Base-by-base conservation (phyloP, 257 asterid genomes). In the Paraleonurus japonicus region DNA sequence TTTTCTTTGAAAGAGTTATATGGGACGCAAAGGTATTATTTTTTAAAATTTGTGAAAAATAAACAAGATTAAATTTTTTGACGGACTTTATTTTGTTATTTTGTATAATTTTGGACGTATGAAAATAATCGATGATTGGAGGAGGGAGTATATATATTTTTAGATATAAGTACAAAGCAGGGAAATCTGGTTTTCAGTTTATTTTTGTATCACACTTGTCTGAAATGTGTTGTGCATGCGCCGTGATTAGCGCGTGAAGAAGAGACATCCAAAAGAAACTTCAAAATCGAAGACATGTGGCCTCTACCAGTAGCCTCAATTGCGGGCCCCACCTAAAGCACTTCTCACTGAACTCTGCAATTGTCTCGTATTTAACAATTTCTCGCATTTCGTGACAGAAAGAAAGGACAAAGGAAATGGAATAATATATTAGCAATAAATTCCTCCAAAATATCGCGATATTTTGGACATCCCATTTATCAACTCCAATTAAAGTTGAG, bases 261-360 rank as follows among this genome's bases (percentile, higher is more conserved):
- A 27, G 20, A 4, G 4, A 8, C 20, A 2, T 4, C 10, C 0
- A 19, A 59, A 1, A 59, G 43, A 59, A 57, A 59, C 22, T 26
- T 27, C 7, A 59, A 58, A n/a, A 43, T 43, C 19, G 16, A 43
- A 26, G 79, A 73, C 75, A 67, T 72, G 78, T 78, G 77, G 76
- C 79, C 79, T 61, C 39, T 26, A 67, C 7, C 51, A 55, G 28
- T 30, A 35, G 26, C 75, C 75, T 73, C 75, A 59, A 32, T 26
- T 28, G 37, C 0, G 73, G 82, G 76, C 15, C 82, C 82, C 78
- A 62, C 79, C 78, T 73, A 69, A 37, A 43, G 45, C 78, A 61
- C 79, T 73, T 68, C 69, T 63, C 78, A 41, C 68, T 70, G 75
- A 78, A 61, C 68, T 78, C 69, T 77, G 78, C 54, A 24, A 15